phyloP scores from a whole-genome alignment of 176 grass and related monocot species.

The Aegilops longissima region DNA sequence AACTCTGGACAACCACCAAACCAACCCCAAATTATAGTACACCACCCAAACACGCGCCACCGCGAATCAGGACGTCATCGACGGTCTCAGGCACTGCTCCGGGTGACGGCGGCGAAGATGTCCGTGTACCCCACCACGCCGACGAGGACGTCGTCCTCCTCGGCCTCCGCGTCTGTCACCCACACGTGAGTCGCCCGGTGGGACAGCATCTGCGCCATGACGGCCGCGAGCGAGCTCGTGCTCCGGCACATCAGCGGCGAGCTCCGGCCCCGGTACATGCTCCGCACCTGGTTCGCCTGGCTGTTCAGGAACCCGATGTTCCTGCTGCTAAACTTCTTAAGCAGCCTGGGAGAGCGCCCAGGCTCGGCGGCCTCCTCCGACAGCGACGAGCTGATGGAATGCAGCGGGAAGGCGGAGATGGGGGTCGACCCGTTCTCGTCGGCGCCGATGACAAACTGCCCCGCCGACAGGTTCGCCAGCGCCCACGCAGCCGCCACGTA shows the following conservation, averaged over 20 bases:
- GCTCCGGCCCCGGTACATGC: slow-evolving; percentile 66
- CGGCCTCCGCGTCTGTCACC: slow-evolving; percentile 66
- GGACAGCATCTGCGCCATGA: slow-evolving; percentile 97
- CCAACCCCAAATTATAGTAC: too few relatives aligned
- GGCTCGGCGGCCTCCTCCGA: slow-evolving; percentile 15
- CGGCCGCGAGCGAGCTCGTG: slow-evolving; percentile 77
- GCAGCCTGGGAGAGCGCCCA: slow-evolving; percentile 47
- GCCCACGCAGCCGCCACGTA: slow-evolving; percentile 79
- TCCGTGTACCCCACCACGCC: slow-evolving; percentile 85
- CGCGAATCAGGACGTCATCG: neutral
- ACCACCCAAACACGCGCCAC: neutral
- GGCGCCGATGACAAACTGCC: slow-evolving; percentile 73
- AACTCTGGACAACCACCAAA: too few relatives aligned
- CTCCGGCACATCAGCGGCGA: slow-evolving; percentile 67
- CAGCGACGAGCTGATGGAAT: slow-evolving; percentile 29
- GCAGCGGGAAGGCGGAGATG: slow-evolving; percentile 21
- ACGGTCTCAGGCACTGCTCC: slow-evolving; percentile 21
- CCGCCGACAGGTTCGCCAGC: slow-evolving; percentile 72
- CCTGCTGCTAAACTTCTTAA: slow-evolving; percentile 84
- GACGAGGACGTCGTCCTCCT: slow-evolving; percentile 55
- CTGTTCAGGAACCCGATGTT: slow-evolving; percentile 74
- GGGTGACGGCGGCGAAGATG: slow-evolving; percentile 79
- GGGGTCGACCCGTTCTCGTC: slow-evolving; percentile 53
- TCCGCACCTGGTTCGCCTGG: slow-evolving; percentile 52
- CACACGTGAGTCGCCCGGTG: slow-evolving; percentile 90